These are phyloP conservation scores for Blastosporella zonata DNA, from an alignment of 1,284 basidiomycete genomes.

Conservation along the genomic window DNA sequence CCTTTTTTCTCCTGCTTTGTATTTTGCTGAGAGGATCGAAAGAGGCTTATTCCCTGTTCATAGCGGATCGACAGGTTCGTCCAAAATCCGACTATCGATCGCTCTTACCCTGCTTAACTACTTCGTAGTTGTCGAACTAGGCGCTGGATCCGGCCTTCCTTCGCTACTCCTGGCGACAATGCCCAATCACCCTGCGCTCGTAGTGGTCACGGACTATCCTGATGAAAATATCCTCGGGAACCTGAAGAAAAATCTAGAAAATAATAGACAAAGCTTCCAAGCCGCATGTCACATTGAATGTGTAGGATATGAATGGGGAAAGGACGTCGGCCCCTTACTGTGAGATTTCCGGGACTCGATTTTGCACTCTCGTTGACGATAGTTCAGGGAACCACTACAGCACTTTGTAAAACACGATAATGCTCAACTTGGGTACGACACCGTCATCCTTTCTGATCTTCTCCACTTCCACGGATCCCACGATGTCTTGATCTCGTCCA, in stretches of 20 bases:
- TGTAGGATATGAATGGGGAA: slow-evolving; percentile 64
- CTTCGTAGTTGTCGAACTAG: slow-evolving; percentile 59
- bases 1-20: slow-evolving; percentile 65
- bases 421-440: slow-evolving; percentile 42
- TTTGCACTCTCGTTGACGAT: background rate
- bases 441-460: slow-evolving; percentile 66
- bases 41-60: slow-evolving; percentile 41
- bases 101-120: background rate
- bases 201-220: slow-evolving; percentile 67
- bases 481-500: slow-evolving; percentile 49
- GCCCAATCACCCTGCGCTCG: slow-evolving; percentile 41
- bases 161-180: slow-evolving; percentile 54
- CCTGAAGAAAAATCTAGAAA: slow-evolving; percentile 48
- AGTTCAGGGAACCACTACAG: slow-evolving; percentile 22
- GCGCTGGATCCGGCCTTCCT: slow-evolving; percentile 63
- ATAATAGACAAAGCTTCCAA: slow-evolving; percentile 40
- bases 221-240: slow-evolving; percentile 59
- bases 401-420: slow-evolving; percentile 12
- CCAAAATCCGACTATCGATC: background rate
- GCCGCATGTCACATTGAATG: slow-evolving; percentile 41
- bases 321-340: slow-evolving; percentile 44
- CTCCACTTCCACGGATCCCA: slow-evolving; percentile 66
- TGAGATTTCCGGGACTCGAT: slow-evolving; percentile 28
- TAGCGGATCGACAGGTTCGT: slow-evolving; percentile 36
- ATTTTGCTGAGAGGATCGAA: slow-evolving; percentile 65